Evolutionary conservation across 2,329 filamentous ascomycete genomes (phyloP), one percentile per base, ranked within the genome.

Genomic region (Botryotinia calthae): DNA sequence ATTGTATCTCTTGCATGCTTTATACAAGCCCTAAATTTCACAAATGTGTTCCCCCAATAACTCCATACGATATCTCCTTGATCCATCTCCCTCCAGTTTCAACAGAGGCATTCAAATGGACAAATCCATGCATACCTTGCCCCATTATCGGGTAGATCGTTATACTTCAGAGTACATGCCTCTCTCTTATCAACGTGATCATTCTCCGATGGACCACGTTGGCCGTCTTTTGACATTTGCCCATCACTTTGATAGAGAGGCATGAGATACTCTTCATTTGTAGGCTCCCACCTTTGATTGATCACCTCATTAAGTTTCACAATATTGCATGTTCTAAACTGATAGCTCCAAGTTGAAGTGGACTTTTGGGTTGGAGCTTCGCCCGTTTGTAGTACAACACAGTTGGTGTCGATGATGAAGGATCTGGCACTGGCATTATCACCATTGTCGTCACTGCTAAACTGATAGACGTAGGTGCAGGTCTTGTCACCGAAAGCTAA

Each of bases 101-200:
- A 67, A 67, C 64, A 67, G 9, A 6, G 9, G 10, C 64, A 67
- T 18, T 67, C 6, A 8, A 67, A 67, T 40, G 64, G 64, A 42
- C 64, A 67, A 56, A 67, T 67, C 64, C 48, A 56, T n/a, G 34
- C 64, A 34, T 67, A 67, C 34, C 9, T 20, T 28, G 34, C 64
- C 18, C 44, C 63, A 0, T 18, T n/a, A 28, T 56, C 48, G 1
- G 64, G 48, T 40, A 67, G 46, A 67, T 67, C 25, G 10, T 56
- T 28, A 1, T 54, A 40, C 6, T 67, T 67, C 64, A 67, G 54
- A 22, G 64, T 67, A 28, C 64, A 67, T 8, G 34, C 25, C 18
- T 28, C 9, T 20, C 25, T 42, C 5, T 25, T 9, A 34, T 22
- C 9, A n/a, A 5, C 10, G 1, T 12, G 31, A 18, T 2, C 28